Percentiles rank a stretch among this genome's conserved stretches.
Evolutionary conservation across 2,329 filamentous ascomycete species (phyloP).

Genomic region (Pseudogymnoascus destructans): DNA sequence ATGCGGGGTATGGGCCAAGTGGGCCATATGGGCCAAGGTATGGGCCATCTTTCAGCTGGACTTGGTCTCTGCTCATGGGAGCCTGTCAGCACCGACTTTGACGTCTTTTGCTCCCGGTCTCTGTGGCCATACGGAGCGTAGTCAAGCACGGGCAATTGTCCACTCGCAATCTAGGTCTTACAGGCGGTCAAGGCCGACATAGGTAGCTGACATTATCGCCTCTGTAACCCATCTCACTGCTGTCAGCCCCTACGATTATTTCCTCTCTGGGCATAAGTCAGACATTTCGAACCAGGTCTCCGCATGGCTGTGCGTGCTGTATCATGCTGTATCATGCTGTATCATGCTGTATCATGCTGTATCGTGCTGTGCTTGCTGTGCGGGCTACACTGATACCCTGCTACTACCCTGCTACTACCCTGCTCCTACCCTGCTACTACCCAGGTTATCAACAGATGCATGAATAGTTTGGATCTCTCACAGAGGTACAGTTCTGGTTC

Average conservation of each 20-base stretch:
- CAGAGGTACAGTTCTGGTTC: not conserved
- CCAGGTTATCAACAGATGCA: constrained; percentile 4
- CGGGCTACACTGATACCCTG: not conserved
- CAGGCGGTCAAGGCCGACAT: constrained; percentile 1
- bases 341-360: no score
- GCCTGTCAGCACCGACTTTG: not conserved
- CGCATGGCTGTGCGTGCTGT: constrained; percentile 2
- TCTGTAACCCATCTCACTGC: not conserved
- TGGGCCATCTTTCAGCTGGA: constrained; percentile 1
- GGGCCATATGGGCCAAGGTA: no score
- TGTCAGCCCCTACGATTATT: constrained; percentile 7
- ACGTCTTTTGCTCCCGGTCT: not conserved
- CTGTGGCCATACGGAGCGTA: not conserved
- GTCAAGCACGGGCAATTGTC: not conserved
- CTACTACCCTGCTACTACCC: not conserved
- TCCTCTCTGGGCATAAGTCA: not conserved
- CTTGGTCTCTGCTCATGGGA: not conserved
- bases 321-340: not conserved
- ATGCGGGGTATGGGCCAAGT: not conserved
- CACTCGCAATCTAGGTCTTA: not conserved
- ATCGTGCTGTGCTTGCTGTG: not conserved
- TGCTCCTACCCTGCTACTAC: not conserved
- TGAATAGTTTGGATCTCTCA: not conserved
- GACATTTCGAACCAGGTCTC: not conserved
- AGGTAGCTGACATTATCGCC: not conserved